phyloP scores from a whole-genome alignment of 768 basidiomycete genomes.

The Pluteus cervinus region DNA sequence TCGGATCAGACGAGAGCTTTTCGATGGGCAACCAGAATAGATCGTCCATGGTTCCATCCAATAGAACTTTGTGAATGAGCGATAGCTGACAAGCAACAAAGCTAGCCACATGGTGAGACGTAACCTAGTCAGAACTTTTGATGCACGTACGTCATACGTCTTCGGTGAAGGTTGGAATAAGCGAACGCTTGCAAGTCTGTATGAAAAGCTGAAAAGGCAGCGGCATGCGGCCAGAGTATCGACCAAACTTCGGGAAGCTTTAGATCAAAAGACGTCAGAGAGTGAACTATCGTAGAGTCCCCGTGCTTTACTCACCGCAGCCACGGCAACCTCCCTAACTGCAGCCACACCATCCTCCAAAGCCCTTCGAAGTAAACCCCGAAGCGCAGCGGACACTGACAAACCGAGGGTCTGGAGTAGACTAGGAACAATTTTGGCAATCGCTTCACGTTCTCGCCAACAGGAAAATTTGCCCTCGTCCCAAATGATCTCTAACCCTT shows the following conservation, averaged over 20 bases:
- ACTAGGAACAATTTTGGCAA: conserved; percentile 43
- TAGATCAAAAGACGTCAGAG: conserved; percentile 8
- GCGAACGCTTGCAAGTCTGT: conserved; percentile 39
- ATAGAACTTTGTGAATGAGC: no score
- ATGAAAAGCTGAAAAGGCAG: conserved; percentile 30
- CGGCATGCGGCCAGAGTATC: conserved; percentile 27
- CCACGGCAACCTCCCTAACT: conserved; percentile 73
- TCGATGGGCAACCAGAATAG: conserved; percentile 37
- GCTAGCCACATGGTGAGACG: conserved; percentile 32
- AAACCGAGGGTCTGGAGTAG: conserved; percentile 36
- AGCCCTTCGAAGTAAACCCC: conserved; percentile 50
- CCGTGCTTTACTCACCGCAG: conserved; percentile 59
- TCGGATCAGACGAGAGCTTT: conserved; percentile 53
- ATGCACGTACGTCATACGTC: conserved; percentile 64
- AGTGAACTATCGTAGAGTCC: no score
- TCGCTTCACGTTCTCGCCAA: conserved; percentile 80
- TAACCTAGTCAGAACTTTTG: conserved; percentile 6
- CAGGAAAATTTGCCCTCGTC: conserved; percentile 48
- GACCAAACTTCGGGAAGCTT: conserved; percentile 46
- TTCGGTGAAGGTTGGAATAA: conserved; percentile 42
- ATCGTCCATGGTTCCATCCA: conserved; percentile 21
- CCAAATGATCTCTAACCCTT: conserved; percentile 49
- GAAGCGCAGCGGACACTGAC: no score
- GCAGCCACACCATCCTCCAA: conserved; percentile 78
- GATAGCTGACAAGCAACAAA: conserved; percentile 72